These are phyloP conservation scores for Hypoxylon rubiginosum DNA, from an alignment of 2,329 filamentous ascomycete species.

Conservation along the genomic window DNA sequence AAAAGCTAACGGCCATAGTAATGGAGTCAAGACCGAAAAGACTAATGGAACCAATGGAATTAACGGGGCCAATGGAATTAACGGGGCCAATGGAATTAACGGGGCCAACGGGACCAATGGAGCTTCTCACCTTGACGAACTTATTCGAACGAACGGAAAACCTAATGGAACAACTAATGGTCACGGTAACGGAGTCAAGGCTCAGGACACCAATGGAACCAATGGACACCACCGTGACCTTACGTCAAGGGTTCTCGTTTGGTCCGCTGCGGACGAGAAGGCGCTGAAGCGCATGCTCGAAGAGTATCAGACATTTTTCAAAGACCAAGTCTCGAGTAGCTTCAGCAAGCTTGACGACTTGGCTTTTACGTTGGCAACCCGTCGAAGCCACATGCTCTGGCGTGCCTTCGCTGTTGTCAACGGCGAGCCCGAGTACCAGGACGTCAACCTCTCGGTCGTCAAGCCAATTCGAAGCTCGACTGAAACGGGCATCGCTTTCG, in stretches of 20 bases:
- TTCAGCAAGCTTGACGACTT: conserved; percentile 41
- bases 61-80: conserved; percentile 41
- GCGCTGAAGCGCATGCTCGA: conserved; percentile 45
- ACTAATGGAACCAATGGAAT: conserved; percentile 20
- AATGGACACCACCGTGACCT: conserved; percentile 44
- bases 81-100: conserved; percentile 10
- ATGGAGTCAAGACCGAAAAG: conserved; percentile 1
- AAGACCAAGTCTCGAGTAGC: conserved; percentile 21
- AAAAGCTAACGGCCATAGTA: not conserved
- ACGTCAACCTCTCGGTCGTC: conserved; percentile 16
- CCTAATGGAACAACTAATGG: not conserved
- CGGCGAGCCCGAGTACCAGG: conserved; percentile 7
- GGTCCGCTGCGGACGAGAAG: conserved; percentile 50
- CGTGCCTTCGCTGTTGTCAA: conserved; percentile 44
- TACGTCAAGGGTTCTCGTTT: conserved; percentile 45
- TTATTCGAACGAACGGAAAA: conserved; percentile 1
- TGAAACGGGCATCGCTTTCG: conserved; percentile 44
- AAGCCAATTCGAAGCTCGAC: conserved; percentile 42
- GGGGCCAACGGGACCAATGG: conserved; percentile 42
- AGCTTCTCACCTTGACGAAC: not conserved
- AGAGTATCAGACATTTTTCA: conserved; percentile 46
- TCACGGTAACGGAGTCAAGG: not conserved
- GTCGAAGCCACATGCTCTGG: conserved; percentile 49
- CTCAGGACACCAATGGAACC: conserved; percentile 10
- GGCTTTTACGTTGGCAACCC: conserved; percentile 48